Base-by-base conservation (phyloP, 768 basidiomycete species). In the Suillus bovinus region DNA sequence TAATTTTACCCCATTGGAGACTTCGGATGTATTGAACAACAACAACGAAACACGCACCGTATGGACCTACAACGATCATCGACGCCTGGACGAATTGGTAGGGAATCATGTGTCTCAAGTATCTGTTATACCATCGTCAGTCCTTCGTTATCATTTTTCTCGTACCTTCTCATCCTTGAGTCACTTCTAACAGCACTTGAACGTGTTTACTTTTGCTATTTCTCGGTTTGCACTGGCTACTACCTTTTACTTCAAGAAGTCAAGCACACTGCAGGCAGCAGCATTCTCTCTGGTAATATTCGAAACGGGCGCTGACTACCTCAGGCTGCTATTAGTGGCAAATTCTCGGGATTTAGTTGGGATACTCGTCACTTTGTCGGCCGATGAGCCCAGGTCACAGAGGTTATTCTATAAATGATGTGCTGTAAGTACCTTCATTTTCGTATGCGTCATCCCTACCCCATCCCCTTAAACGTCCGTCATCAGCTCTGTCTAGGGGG, bases 181-280 rank as follows among this genome's bases (percentile, higher is more conserved):
- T n/a, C 22, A 8, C 13, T 50, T 14, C 50, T 47, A 65, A 17
- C 68, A 93, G 91, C 84, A 86, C 62, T 82, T 94, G 65, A 85
- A 91, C 67, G 88, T 90, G 60, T 92, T 41, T 10, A 90, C 93
- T 67, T 94, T 93, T 69, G 92, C 94, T 67, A 84, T 88, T 58
- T n/a, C n/a, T n/a, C n/a, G n/a, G n/a, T n/a, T 85, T 71, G 88
- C 89, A 8, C 78, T 94, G 54, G 90, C 90, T 22, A 89, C 90
- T 29, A 89, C 6, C 44, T 24, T 24, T 47, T 24, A 1, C 47
- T 47, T 47, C 14, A 16, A 1, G 2, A 47, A 27, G 24, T 46
- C 44, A 46, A 24, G 24, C 6, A 46, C 13, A 24, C n/a, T 22
- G 44, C 11, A 44, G 13, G 10, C 22, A 4, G 16, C 47, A 6